Percentiles rank a stretch among this genome's conserved stretches.
These are phyloP conservation scores for Xylaria acuta DNA, from an alignment of 495 filamentous ascomycete species.

Conservation along the genomic window DNA sequence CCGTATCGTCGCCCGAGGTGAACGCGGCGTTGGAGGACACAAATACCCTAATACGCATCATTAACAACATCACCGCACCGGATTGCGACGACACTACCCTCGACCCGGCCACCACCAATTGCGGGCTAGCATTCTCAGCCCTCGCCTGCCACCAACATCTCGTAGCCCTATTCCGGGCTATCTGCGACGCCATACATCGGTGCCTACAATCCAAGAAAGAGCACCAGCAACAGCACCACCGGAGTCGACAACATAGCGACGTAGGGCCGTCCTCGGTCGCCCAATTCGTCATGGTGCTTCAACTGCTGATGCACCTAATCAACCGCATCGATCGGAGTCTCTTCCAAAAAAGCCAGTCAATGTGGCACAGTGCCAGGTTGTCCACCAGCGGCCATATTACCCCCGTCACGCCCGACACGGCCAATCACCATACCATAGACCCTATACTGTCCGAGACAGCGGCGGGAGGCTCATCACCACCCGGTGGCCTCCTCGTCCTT, in stretches of 20 bases:
- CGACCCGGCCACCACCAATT: not conserved
- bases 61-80: not conserved
- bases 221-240: not conserved
- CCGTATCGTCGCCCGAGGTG: conserved; percentile 2
- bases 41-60: not conserved
- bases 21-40: conserved; percentile 5
- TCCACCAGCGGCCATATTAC: not conserved
- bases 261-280: not conserved
- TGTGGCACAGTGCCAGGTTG: not conserved
- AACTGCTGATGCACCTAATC: not conserved
- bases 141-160: conserved; percentile 8
- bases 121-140: not conserved
- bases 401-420: not conserved
- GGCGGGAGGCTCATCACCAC: not conserved
- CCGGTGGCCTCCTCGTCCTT: not conserved
- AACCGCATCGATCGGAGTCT: not conserved
- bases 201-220: not conserved
- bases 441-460: not conserved
- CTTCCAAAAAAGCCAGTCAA: not conserved
- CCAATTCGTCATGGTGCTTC: conserved; percentile 3
- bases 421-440: not conserved
- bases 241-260: not conserved
- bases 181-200: conserved; percentile 4
- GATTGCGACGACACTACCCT: not conserved
- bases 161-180: not conserved